phyloP scores from a whole-genome alignment of 2,329 filamentous ascomycete genomes.

The Exophiala sp. region DNA sequence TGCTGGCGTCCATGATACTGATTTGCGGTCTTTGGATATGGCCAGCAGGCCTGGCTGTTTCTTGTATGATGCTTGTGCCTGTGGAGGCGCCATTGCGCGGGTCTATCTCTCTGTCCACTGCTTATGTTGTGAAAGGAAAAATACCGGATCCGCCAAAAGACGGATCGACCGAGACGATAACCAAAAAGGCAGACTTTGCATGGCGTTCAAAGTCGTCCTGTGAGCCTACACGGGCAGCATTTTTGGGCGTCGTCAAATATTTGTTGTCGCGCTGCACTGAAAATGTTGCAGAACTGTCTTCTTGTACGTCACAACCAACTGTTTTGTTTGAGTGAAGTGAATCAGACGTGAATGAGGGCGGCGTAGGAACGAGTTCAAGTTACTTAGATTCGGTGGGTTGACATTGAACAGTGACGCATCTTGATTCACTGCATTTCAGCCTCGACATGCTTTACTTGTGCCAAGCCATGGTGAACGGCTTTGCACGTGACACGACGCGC shows the following conservation, averaged over 20 bases:
- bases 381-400: too few relatives aligned
- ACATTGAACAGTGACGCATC: not conserved
- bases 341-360: not conserved
- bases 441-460: too few relatives aligned
- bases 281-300: too few relatives aligned
- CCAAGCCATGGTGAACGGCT: too few relatives aligned
- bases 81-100: constrained; percentile 51
- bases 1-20: constrained; percentile 74
- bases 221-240: not conserved
- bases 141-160: constrained; percentile 8
- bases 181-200: constrained; percentile 6
- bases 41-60: constrained; percentile 87
- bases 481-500: too few relatives aligned
- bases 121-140: not conserved
- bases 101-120: not conserved
- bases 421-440: too few relatives aligned
- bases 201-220: constrained; percentile 4
- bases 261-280: too few relatives aligned
- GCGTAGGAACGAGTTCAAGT: too few relatives aligned
- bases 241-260: too few relatives aligned
- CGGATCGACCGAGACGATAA: constrained; percentile 9
- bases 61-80: constrained; percentile 73
- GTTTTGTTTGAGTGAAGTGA: not conserved
- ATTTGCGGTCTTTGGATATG: constrained; percentile 65
- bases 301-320: too few relatives aligned